phyloP scores from a whole-genome alignment of 352 stramenopile species.

The Hyaloperonospora brassicae region DNA sequence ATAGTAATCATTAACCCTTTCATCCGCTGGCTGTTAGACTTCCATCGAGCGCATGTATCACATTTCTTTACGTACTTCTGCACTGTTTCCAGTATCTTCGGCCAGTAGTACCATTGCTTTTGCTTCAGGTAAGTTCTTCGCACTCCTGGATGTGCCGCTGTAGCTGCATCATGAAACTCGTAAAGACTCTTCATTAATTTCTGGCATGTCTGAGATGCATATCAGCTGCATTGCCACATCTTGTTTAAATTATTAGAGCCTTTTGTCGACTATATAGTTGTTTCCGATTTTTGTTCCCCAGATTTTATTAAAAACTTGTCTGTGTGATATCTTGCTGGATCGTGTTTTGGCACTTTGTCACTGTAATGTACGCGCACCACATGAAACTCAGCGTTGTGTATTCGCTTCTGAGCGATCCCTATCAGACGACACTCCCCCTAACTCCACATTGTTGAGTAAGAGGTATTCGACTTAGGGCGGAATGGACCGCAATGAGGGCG shows the following conservation, averaged over 20 bases:
- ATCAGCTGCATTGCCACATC: background rate
- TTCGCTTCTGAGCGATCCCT: background rate
- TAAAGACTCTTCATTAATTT: constrained; percentile 2
- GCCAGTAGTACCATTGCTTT: constrained; percentile 13
- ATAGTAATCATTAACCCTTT: constrained; percentile 3
- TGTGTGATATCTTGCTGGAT: constrained; percentile 3
- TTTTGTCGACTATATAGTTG: background rate
- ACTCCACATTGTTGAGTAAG: background rate
- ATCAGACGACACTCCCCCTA: background rate
- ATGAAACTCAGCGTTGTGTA: constrained; percentile 1
- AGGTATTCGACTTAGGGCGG: background rate
- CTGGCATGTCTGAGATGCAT: background rate
- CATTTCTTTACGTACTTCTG: background rate
- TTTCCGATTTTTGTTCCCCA: background rate
- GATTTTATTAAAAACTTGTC: background rate
- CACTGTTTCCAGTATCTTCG: background rate
- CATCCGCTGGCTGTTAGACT: background rate
- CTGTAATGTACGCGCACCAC: background rate
- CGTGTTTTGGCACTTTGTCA: background rate
- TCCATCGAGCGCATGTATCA: constrained; percentile 9
- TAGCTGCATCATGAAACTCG: constrained; percentile 16
- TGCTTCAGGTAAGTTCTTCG: constrained; percentile 9
- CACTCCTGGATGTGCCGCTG: constrained; percentile 7
- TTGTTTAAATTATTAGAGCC: background rate
- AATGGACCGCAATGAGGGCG: background rate